phyloP scores from a whole-genome alignment of 2,329 filamentous ascomycete genomes.

The Esteya vermicola region DNA sequence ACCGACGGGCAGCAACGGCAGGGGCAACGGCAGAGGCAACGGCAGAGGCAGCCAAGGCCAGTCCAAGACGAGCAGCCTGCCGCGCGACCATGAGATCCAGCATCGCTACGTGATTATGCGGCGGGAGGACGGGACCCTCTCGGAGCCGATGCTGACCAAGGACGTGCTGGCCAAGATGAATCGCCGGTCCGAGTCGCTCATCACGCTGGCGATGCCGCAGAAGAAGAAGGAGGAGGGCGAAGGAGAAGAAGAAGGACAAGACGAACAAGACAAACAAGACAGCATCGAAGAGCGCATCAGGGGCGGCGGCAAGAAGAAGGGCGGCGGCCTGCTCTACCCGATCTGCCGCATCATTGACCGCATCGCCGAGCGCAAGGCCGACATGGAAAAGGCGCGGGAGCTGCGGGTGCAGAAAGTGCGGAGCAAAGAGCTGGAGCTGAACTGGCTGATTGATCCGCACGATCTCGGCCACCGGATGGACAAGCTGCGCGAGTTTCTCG shows the following conservation, averaged over 20 bases:
- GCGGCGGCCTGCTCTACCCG: constrained; percentile 28
- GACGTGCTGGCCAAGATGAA: constrained; percentile 27
- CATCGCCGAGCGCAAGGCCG: constrained; percentile 27
- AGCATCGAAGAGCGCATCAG: background rate
- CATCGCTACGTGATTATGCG: constrained; percentile 18
- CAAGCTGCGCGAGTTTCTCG: constrained; percentile 53
- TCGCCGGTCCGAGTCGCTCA: constrained; percentile 21
- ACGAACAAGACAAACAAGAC: background rate
- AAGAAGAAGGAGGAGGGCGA: constrained; percentile 1
- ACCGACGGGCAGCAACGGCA: background rate
- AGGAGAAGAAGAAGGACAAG: background rate
- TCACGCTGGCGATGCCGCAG: constrained; percentile 25
- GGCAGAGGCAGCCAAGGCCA: background rate
- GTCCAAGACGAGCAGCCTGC: constrained; percentile 15
- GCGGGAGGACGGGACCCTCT: constrained; percentile 21
- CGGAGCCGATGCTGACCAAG: constrained; percentile 22
- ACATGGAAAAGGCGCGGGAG: constrained; percentile 28
- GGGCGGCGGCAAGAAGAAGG: constrained; percentile 11
- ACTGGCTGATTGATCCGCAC: constrained; percentile 69
- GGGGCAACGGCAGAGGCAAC: background rate
- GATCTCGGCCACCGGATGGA: constrained; percentile 62
- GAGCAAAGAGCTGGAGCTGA: constrained; percentile 71
- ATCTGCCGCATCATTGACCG: constrained; percentile 61
- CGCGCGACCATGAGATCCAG: constrained; percentile 29
- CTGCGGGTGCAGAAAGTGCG: constrained; percentile 23